Evolutionary conservation across 2,329 filamentous ascomycete genomes (phyloP).

Genomic region (Paecilomyces fulvus): DNA sequence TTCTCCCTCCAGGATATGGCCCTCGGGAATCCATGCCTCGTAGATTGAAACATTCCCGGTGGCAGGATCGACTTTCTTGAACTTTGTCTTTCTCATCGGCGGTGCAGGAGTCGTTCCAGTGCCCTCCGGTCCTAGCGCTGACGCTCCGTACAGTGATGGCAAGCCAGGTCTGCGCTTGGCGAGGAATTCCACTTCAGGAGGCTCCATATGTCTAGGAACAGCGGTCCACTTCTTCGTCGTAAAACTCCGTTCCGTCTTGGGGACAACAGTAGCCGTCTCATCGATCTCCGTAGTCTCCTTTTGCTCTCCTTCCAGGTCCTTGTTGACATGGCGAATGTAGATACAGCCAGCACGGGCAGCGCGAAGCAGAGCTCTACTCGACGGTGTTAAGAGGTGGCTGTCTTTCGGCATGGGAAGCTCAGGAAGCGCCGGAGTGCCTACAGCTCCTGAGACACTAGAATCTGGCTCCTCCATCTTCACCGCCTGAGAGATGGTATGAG

Average conservation of each 20-base stretch:
- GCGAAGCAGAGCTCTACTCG: slow-evolving; percentile 74
- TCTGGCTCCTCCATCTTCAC: slow-evolving; percentile 52
- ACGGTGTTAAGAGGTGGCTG: slow-evolving; percentile 63
- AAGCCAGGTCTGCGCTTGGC: slow-evolving; percentile 54
- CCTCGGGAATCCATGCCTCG: slow-evolving; percentile 72
- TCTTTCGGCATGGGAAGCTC: slow-evolving; percentile 88
- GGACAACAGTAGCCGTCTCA: slow-evolving; percentile 15
- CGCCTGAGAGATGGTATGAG: slow-evolving; percentile 59
- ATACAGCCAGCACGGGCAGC: slow-evolving; percentile 69
- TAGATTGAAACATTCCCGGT: slow-evolving; percentile 74
- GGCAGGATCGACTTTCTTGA: slow-evolving; percentile 66
- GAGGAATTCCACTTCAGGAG: slow-evolving; percentile 53
- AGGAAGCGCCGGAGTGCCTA: slow-evolving; percentile 39
- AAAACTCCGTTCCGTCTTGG: slow-evolving; percentile 41
- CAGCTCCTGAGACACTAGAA: slow-evolving; percentile 17
- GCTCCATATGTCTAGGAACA: slow-evolving; percentile 49
- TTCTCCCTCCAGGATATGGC: slow-evolving; percentile 72
- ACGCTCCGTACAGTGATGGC: slow-evolving; percentile 41
- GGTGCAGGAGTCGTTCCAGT: slow-evolving; percentile 23
- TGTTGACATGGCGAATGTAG: slow-evolving; percentile 59
- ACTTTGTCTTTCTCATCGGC: slow-evolving; percentile 69
- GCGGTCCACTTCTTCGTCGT: slow-evolving; percentile 50
- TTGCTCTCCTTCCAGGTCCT: slow-evolving; percentile 26
- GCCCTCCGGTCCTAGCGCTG: slow-evolving; percentile 14
- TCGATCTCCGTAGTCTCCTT: slow-evolving; percentile 27